Percentiles rank a stretch among this genome's conserved stretches.
Evolutionary conservation across 2,329 filamentous ascomycete species (phyloP).

Genomic region (Graphilbum fragrans): DNA sequence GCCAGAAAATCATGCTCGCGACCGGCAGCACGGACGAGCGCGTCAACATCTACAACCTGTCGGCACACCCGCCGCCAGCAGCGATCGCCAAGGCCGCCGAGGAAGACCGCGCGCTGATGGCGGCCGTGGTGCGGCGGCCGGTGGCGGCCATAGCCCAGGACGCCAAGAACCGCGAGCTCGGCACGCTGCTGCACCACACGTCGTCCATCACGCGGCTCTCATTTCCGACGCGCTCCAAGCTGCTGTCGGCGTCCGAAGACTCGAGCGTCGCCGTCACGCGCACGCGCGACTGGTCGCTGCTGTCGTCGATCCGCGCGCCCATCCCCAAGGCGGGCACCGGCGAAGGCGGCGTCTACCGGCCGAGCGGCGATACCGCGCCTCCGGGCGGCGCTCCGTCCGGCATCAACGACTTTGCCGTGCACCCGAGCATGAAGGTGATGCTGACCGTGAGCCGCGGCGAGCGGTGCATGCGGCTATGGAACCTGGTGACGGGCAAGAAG

Average conservation of each 20-base stretch:
- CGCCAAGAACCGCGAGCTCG: slow-evolving; percentile 75
- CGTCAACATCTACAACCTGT: slow-evolving; percentile 89
- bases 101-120: slow-evolving; percentile 42
- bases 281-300: slow-evolving; percentile 77
- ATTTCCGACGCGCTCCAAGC: slow-evolving; percentile 78
- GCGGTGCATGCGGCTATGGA: slow-evolving; percentile 88
- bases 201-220: slow-evolving; percentile 67
- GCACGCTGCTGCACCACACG: slow-evolving; percentile 75
- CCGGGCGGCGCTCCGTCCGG: slow-evolving; percentile 73
- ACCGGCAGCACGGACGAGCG: slow-evolving; percentile 88
- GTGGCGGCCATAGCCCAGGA: slow-evolving; percentile 56
- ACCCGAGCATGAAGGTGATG: slow-evolving; percentile 95
- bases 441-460: slow-evolving; percentile 85
- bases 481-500: slow-evolving; percentile 91
- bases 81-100: slow-evolving; percentile 19
- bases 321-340: slow-evolving; percentile 62
- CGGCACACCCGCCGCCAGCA: slow-evolving; percentile 48
- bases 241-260: slow-evolving; percentile 81
- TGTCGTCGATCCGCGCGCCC: slow-evolving; percentile 82
- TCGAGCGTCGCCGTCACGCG: slow-evolving; percentile 81
- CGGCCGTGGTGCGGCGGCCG: slow-evolving; percentile 55
- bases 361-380: slow-evolving; percentile 80
- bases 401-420: slow-evolving; percentile 88
- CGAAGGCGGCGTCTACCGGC: slow-evolving; percentile 30
- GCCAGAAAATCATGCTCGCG: slow-evolving; percentile 78